Base-by-base conservation (phyloP, 2,329 filamentous ascomycete genomes). In the Aspergillus fischeri region DNA sequence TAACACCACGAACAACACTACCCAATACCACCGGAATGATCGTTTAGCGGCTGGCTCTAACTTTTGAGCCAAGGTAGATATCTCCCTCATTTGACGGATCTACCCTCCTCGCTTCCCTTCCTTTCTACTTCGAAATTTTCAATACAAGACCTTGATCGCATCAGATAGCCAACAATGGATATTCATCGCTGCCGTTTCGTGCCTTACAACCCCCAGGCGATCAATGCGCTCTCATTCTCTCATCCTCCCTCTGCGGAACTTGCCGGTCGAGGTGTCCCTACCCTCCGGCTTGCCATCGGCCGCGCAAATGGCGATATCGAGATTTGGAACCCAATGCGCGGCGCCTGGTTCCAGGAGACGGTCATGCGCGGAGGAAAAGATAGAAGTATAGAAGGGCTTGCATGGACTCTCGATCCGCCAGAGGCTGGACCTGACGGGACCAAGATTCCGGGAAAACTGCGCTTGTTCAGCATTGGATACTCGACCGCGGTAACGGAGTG, bases 171-270 rank as follows among this genome's bases (percentile, higher is more conserved):
- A 58, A 70, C 48, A 59, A 97, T 97, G 93, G 93, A 97, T 77
- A 88, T 99, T 72, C 94, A 99, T 80, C 91, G 94, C 69, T 96
- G 92, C 72, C 91, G 94, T 71, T 99, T 99, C 78, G 89, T 99
- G 66, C 90, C 90, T 44, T 97, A 90, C 76, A 91, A 92, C 63
- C 89, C 91, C 7, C 91, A 91, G 59, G 88, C 92, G 57, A 97
- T 99, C 76, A 97, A 96, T 77, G 88, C 91, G 62, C 85, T 97
- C 71, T 91, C 93, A 64, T 97, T 99, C 75, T 96, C 94, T 5
- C 90, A 96, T 72, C 81, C 89, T 21, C 81, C 74, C 24, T 78
- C 73, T 62, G 77, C 73, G 72, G 76, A 75, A 64, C 67, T 72
- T 62, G 63, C 70, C 27, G 73, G 74, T 63, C 79, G 81, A 67